Evolutionary conservation across 139 green algal genomes (phyloP), one percentile per base, ranked within the genome.

Genomic region (Picochlorum sp.): DNA sequence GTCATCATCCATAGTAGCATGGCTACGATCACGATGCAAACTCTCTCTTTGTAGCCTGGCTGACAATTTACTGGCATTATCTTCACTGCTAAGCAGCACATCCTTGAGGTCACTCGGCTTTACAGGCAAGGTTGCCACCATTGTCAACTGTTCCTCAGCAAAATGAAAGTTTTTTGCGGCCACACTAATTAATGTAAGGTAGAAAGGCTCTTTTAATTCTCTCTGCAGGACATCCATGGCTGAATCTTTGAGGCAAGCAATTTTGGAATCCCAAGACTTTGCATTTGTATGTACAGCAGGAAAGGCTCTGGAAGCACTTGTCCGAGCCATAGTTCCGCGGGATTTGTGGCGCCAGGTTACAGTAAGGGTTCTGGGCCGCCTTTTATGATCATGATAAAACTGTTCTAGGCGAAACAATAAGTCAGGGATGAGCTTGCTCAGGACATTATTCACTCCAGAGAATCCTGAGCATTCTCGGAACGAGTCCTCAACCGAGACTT

Each of bases 401-500:
- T 87, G 80, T 10, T 64, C 7, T 36, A 91, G 61, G 5, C 83
- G 57, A 7, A 53, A n/a, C 35, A 84, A 47, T 43, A 93, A 68
- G 65, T 93, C 84, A 3, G 85, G 84, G 4, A 73, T 67, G 49
- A 93, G 72, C 52, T 86, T 72, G 7, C 43, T 24, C 54, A 82
- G 16, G 32, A 89, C 68, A 8, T 55, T 50, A 13, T 40, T 26
- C 4, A 63, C 70, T 14, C 55, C 72, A 3, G 40, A 35, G 37
- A 72, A 50, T 44, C 43, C 64, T 35, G 44, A 53, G 56, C 77
- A 86, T 25, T 33, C 35, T 47, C 78, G 79, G 68, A 88, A 87
- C 40, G 44, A 72, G 60, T 89, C 82, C 55, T 93, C 85, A 18
- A 89, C 80, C 0, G 76, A 89, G n/a, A 93, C 71, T n/a, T 52